phyloP scores from a whole-genome alignment of 2,329 filamentous ascomycete species.

The Sporothrix pallida region DNA sequence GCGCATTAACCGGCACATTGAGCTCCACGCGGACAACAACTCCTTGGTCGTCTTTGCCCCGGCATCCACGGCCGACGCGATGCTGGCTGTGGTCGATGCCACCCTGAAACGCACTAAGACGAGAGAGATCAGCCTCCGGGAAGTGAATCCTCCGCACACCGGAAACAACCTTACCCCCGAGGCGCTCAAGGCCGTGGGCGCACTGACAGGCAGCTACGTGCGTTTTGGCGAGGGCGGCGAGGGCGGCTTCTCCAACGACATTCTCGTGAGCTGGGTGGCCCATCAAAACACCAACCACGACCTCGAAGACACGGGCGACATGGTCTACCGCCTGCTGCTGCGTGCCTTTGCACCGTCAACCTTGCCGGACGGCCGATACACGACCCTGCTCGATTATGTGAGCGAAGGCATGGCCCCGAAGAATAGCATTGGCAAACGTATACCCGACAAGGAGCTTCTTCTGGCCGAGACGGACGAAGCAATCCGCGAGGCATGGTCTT shows the following conservation, averaged over 20 bases:
- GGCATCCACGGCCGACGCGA: constrained; percentile 45
- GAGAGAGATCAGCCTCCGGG: constrained; percentile 16
- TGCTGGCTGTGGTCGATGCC: constrained; percentile 46
- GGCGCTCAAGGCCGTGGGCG: constrained; percentile 47
- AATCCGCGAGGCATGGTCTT: constrained; percentile 45
- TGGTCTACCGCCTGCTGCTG: constrained; percentile 54
- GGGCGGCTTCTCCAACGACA: no score
- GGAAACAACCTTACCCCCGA: neutral
- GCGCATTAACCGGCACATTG: constrained; percentile 43
- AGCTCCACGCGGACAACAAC: constrained; percentile 43
- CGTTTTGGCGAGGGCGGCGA: constrained; percentile 43
- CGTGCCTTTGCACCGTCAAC: constrained; percentile 43
- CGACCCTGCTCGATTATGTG: constrained; percentile 38
- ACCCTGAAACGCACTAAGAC: constrained; percentile 42
- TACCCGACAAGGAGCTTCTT: constrained; percentile 41
- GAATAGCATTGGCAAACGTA: no score
- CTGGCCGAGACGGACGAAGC: constrained; percentile 43
- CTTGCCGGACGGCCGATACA: constrained; percentile 27
- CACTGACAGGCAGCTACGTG: constrained; percentile 49
- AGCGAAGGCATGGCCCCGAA: neutral
- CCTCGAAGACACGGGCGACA: constrained; percentile 50
- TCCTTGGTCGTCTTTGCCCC: constrained; percentile 48
- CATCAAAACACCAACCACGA: constrained; percentile 29
- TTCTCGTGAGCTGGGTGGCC: constrained; percentile 36
- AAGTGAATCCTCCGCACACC: neutral